Evolutionary conservation across 2,329 filamentous ascomycete species (phyloP).

Genomic region (Coniochaeta prunicola): DNA sequence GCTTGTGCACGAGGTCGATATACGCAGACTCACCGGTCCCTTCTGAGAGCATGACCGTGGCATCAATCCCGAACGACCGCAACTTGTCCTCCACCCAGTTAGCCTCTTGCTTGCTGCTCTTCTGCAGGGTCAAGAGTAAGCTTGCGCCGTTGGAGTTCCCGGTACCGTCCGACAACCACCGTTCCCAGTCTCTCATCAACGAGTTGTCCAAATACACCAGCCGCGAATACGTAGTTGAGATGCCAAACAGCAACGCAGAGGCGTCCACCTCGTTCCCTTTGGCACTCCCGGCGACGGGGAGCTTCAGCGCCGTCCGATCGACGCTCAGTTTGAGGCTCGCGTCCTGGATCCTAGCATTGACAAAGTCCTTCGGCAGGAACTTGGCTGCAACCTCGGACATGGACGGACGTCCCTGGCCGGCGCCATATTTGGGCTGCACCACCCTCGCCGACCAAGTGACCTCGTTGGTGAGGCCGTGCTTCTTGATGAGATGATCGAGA

Average conservation of each 20-base stretch:
- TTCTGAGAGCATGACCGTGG: slow-evolving; percentile 20
- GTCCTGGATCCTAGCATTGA: slow-evolving; percentile 10
- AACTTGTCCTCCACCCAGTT: slow-evolving; percentile 22
- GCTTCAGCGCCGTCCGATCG: slow-evolving; percentile 11
- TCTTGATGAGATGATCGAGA: slow-evolving; percentile 15
- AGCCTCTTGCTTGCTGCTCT: slow-evolving; percentile 24
- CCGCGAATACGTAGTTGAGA: slow-evolving; percentile 34
- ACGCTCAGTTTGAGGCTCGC: slow-evolving; percentile 9
- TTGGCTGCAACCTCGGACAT: slow-evolving; percentile 11
- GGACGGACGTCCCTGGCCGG: slow-evolving; percentile 9
- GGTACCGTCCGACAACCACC: slow-evolving; percentile 36
- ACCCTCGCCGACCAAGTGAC: slow-evolving; percentile 16
- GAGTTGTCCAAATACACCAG: slow-evolving; percentile 29
- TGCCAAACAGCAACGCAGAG: slow-evolving; percentile 31
- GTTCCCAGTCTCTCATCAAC: slow-evolving; percentile 33
- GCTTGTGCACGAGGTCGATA: slow-evolving; percentile 5
- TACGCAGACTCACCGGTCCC: slow-evolving; percentile 18
- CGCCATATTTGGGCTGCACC: slow-evolving; percentile 10
- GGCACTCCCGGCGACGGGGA: slow-evolving; percentile 24
- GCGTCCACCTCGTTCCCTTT: slow-evolving; percentile 27
- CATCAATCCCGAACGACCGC: slow-evolving; percentile 29
- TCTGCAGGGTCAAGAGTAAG: slow-evolving; percentile 33
- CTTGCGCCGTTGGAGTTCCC: slow-evolving; percentile 34
- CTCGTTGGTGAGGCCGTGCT: slow-evolving; percentile 16
- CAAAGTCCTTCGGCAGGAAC: slow-evolving; percentile 12